phyloP scores from a whole-genome alignment of 768 basidiomycete species.

The Mycena chlorophos region DNA sequence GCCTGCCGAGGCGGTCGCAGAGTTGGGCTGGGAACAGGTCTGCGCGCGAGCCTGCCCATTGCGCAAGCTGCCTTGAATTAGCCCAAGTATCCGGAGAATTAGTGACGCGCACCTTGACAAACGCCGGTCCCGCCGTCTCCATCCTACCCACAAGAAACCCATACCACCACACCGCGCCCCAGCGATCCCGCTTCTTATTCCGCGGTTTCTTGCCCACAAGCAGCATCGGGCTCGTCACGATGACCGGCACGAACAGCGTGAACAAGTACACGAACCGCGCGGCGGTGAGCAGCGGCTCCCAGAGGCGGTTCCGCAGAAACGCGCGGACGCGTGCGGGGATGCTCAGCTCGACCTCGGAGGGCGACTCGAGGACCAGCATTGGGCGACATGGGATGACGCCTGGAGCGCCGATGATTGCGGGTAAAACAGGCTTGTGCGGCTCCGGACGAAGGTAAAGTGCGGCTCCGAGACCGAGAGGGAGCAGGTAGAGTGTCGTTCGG shows the following conservation, averaged over 20 bases:
- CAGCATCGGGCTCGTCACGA: constrained; percentile 82
- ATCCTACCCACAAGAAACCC: constrained; percentile 82
- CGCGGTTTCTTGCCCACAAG: constrained; percentile 63
- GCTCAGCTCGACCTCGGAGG: constrained; percentile 59
- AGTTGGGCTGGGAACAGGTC: constrained; percentile 89
- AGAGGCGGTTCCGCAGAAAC: constrained; percentile 58
- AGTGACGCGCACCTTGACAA: constrained; percentile 73
- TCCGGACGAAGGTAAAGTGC: constrained; percentile 48
- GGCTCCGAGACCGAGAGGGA: constrained; percentile 59
- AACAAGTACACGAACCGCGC: constrained; percentile 82
- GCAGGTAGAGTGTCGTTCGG: constrained; percentile 51
- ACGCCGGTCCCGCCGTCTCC: constrained; percentile 95
- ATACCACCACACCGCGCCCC: constrained; percentile 99
- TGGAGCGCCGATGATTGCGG: constrained; percentile 51
- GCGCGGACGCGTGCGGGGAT: constrained; percentile 43
- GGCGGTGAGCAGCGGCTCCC: constrained; percentile 85
- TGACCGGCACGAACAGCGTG: constrained; percentile 83
- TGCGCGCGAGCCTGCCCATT: constrained; percentile 96
- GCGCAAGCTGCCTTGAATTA: constrained; percentile 66
- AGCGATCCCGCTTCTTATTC: constrained; percentile 63
- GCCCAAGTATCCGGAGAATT: constrained; percentile 6
- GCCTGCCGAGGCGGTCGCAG: constrained; percentile 78
- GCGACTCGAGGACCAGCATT: constrained; percentile 56
- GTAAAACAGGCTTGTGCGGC: constrained; percentile 42
- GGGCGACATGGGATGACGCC: constrained; percentile 43